Base-by-base conservation (phyloP, 2,329 filamentous ascomycete species). In the Fusarium verticillioides region DNA sequence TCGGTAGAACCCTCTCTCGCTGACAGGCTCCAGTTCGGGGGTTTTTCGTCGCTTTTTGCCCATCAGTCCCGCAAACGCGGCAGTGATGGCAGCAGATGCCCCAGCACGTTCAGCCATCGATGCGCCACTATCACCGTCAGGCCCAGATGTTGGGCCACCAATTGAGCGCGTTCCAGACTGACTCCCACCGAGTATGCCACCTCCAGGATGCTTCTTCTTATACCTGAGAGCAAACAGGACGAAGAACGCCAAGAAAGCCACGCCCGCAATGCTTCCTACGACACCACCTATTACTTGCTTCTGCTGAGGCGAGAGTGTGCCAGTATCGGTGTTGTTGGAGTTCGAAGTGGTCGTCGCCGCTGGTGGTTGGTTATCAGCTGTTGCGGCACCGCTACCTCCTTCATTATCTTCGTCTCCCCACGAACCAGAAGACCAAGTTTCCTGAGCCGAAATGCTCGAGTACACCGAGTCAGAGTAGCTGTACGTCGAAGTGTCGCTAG, bases 1-100 rank as follows among this genome's bases (percentile, higher is more conserved):
- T 36, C 90, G 88, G 70, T 91, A 88, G 78, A 93, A 93, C 2
- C 90, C 88, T 68, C 85, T 83, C 77, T 92, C 89, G 34, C 83
- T 85, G 30, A 78, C 80, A 40, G 83, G 83, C 46, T 79, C 78
- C 21, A 77, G 78, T 54, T 71, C 72, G 57, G 79, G 70, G 56
- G 70, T 69, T 36, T 63, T 68, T 28, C 60, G 59, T 30, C 63
- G 71, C 78, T 81, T 83, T 66, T 85, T 87, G 37, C 83, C 81
- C 9, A 84, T 82, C 40, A 89, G 75, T 46, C 79, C 84, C 5
- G 86, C 84, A n/a, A 89, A 77, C 13, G 86, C 84, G 16, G 86
- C 82, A 8, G 87, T 84, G 19, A 90, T 82, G 10, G 85, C 83
- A 50, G 66, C 26, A 23, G 66, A 78, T 77, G 37, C 75, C 71